These are phyloP conservation scores for Triticum urartu DNA, from an alignment of 176 grass and related monocot genomes.

Conservation along the genomic window DNA sequence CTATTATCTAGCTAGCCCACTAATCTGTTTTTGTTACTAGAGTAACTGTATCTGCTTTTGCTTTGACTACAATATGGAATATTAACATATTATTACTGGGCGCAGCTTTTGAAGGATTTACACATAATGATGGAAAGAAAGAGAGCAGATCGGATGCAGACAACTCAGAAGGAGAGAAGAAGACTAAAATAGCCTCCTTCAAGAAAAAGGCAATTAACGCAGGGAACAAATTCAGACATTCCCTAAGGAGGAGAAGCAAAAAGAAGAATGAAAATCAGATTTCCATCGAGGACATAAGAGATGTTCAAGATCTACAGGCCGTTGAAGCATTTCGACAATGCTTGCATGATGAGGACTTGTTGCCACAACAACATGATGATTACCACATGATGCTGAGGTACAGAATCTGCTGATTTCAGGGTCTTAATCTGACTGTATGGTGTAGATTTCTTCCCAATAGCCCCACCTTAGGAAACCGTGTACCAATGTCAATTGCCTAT, in stretches of 20 bases:
- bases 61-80: constrained; percentile 25
- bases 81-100: constrained; percentile 3
- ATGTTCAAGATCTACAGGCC: constrained; percentile 69
- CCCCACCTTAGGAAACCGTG: background rate
- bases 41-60: background rate
- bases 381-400: constrained; percentile 98
- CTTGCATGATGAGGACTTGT: constrained; percentile 68
- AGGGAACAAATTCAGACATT: constrained; percentile 91
- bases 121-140: constrained; percentile 59
- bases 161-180: constrained; percentile 79
- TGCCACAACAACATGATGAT: constrained; percentile 79
- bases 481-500: background rate
- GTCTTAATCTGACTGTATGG: constrained; percentile 18
- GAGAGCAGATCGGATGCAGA: constrained; percentile 76
- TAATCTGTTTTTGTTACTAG: background rate
- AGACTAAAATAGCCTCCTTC: constrained; percentile 76
- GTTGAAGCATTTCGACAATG: constrained; percentile 74
- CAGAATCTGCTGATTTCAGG: background rate
- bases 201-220: constrained; percentile 93
- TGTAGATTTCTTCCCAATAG: background rate
- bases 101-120: constrained; percentile 73
- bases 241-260: constrained; percentile 76
- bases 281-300: constrained; percentile 82
- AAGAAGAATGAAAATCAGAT: constrained; percentile 49
- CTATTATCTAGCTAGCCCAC: background rate